phyloP scores from a whole-genome alignment of 2,329 filamentous ascomycete genomes.

The Beauveria varroae region DNA sequence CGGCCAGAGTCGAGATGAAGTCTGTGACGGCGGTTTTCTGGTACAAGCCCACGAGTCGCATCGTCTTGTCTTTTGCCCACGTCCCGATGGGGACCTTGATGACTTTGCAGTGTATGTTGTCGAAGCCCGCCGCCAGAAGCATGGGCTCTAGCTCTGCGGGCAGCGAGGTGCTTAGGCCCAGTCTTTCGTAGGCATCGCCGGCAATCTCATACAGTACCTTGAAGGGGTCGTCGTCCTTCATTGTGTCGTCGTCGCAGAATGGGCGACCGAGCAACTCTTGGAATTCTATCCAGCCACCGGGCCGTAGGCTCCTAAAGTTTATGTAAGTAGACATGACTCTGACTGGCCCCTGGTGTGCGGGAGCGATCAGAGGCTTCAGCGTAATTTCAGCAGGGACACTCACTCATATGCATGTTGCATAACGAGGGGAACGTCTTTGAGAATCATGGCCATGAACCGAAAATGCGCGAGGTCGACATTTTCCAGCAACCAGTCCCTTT shows the following conservation, averaged over 20 bases:
- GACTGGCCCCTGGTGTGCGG: background rate
- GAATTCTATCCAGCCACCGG: conserved; percentile 46
- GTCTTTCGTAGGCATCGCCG: conserved; percentile 24
- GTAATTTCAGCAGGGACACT: conserved; percentile 5
- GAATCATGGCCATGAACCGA: conserved; percentile 39
- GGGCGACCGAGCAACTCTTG: conserved; percentile 37
- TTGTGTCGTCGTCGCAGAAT: conserved; percentile 36
- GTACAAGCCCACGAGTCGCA: conserved; percentile 35
- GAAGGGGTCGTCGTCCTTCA: conserved; percentile 32
- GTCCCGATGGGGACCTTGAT: conserved; percentile 39
- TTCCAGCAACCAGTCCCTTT: conserved; percentile 48
- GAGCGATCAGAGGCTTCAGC: background rate
- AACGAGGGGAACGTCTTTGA: conserved; percentile 43
- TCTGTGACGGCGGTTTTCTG: conserved; percentile 36
- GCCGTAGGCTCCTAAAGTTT: conserved; percentile 7
- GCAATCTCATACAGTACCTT: conserved; percentile 25
- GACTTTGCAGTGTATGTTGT: conserved; percentile 33
- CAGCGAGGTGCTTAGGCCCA: conserved; percentile 32
- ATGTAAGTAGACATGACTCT: background rate
- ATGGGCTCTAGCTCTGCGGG: conserved; percentile 25
- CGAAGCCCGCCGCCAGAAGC: conserved; percentile 36
- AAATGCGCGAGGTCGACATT: conserved; percentile 51
- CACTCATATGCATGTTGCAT: conserved; percentile 32
- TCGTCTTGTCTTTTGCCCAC: conserved; percentile 34
- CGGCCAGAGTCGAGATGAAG: conserved; percentile 33